These are phyloP conservation scores for Leccinum uliginosum DNA, from an alignment of 768 basidiomycete genomes.

Conservation along the genomic window DNA sequence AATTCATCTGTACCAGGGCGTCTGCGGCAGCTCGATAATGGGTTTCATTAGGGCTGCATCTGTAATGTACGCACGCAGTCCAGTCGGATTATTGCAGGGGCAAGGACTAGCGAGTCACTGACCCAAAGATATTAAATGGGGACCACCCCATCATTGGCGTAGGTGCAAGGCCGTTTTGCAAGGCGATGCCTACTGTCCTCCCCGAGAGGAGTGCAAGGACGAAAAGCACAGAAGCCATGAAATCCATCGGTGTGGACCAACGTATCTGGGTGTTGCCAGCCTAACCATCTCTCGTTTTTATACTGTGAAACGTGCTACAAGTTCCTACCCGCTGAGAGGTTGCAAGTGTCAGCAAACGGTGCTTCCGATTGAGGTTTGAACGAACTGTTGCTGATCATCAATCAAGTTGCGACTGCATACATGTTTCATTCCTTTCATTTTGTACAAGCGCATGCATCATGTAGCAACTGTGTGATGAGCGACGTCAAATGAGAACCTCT, in stretches of 20 bases:
- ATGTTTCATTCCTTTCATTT: too few relatives aligned
- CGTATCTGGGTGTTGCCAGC: too few relatives aligned
- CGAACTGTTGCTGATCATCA: too few relatives aligned
- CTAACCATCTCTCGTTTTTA: too few relatives aligned
- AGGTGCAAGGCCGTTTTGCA: conserved; percentile 8
- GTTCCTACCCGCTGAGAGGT: too few relatives aligned
- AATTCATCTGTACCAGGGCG: not conserved
- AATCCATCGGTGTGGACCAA: not conserved
- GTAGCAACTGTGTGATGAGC: too few relatives aligned
- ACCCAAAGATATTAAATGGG: conserved; percentile 10
- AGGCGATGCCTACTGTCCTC: not conserved
- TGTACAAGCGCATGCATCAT: too few relatives aligned
- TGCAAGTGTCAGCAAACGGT: too few relatives aligned
- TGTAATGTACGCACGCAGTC: not conserved
- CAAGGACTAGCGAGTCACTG: not conserved
- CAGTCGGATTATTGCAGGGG: not conserved
- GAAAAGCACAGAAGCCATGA: not conserved
- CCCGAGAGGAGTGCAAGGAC: not conserved
- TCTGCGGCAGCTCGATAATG: conserved; percentile 5
- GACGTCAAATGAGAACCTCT: too few relatives aligned
- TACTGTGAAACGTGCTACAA: too few relatives aligned
- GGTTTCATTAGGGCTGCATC: conserved; percentile 4
- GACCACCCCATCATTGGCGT: conserved; percentile 14
- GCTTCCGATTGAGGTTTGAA: too few relatives aligned
- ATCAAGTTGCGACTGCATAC: too few relatives aligned